Evolutionary conservation across 2,329 filamentous ascomycete species (phyloP).

Genomic region (Ophiostoma perfectum): DNA sequence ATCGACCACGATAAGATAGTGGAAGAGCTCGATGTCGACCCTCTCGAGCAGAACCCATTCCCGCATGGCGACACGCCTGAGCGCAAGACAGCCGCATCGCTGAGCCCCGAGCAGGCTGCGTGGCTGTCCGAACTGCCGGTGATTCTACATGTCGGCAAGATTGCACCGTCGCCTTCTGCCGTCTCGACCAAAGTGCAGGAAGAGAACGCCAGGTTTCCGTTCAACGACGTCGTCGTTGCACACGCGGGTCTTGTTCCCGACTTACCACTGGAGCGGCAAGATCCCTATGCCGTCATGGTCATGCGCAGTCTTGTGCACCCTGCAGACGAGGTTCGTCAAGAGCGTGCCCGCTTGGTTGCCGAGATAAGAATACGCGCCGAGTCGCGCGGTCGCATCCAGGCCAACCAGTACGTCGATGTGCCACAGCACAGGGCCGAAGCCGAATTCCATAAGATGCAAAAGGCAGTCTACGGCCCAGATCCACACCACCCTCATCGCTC

Average conservation of each 20-base stretch:
- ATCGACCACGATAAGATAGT: conserved; percentile 21
- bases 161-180: conserved; percentile 39
- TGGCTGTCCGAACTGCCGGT: conserved; percentile 70
- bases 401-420: conserved; percentile 23
- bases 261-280: conserved; percentile 60
- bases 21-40: conserved; percentile 19
- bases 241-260: conserved; percentile 82
- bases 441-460: conserved; percentile 25
- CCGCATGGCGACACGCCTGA: conserved; percentile 35
- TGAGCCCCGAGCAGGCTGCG: conserved; percentile 53
- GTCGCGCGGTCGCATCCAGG: conserved; percentile 23
- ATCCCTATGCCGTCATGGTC: conserved; percentile 82
- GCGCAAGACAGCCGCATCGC: conserved; percentile 46
- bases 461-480: conserved; percentile 22
- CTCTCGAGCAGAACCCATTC: conserved; percentile 26
- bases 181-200: conserved; percentile 31
- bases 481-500: conserved; percentile 21
- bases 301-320: conserved; percentile 72
- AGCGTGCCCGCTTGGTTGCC: conserved; percentile 33
- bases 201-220: conserved; percentile 25
- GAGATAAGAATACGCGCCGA: conserved; percentile 33
- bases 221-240: conserved; percentile 61
- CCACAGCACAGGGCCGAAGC: conserved; percentile 25
- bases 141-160: conserved; percentile 65
- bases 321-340: conserved; percentile 47